Conservation (phyloP, 1,284 basidiomycete genomes). For the Tilletia caries region DNA sequence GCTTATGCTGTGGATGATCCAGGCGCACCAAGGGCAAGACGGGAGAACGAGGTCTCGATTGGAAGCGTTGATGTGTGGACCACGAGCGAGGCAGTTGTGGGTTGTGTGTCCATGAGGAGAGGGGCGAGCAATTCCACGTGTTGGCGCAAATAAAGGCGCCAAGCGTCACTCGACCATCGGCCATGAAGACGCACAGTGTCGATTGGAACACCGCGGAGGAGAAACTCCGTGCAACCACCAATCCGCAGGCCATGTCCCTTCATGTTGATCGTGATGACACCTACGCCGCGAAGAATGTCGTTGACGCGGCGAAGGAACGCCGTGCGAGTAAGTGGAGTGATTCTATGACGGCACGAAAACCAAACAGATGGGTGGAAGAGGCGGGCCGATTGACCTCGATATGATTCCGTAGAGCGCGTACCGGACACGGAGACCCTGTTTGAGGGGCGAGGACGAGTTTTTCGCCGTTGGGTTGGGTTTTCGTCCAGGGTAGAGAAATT, state of each 20-base stretch:
- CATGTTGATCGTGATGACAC: background rate
- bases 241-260: background rate
- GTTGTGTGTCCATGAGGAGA: background rate
- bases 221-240: background rate
- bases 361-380: background rate
- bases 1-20: too few relatives aligned
- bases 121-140: background rate
- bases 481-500: too few relatives aligned
- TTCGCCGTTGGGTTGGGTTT: too few relatives aligned
- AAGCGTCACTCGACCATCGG: background rate
- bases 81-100: too few relatives aligned
- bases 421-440: background rate
- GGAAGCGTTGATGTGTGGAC: too few relatives aligned
- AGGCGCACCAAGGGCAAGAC: too few relatives aligned
- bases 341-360: background rate
- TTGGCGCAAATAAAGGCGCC: background rate
- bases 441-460: background rate
- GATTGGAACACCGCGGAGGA: background rate
- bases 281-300: background rate
- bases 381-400: background rate
- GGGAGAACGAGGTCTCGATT: too few relatives aligned
- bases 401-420: background rate
- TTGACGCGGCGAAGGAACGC: background rate
- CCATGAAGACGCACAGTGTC: background rate
- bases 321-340: background rate